Base-by-base conservation (phyloP, 495 filamentous ascomycete species). In the Elasticomyces elasticus region DNA sequence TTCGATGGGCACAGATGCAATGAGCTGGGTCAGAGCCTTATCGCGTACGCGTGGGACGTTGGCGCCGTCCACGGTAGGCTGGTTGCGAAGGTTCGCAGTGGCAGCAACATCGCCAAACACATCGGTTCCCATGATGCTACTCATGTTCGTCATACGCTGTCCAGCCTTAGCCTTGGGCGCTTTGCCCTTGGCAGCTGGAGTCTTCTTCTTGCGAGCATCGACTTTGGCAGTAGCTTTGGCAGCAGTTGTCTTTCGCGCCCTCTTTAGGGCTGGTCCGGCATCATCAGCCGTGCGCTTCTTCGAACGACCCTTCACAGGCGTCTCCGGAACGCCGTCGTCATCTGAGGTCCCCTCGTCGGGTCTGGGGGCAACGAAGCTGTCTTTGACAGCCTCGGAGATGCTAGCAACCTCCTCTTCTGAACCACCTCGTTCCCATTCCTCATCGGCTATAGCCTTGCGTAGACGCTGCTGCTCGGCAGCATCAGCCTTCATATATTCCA, bases 11-110 rank as follows among this genome's bases (percentile, higher is more conserved):
- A 70, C 50, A 24, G 57, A 60, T 1, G 66, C 65, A 44, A 70
- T 63, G 27, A 70, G 44, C 50, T 61, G 47, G 47, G 61, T 63
- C 35, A 69, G 44, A 22, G 66, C 63, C 12, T 65, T 53, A 6
- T 52, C 27, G 23, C 63, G 64, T 17, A 45, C 58, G n/a, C 26
- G 49, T 15, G 40, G 27, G n/a, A 27, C 43, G 25, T 61, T 47
- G 6, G 12, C 51, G 41, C 31, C 48, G 24, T 25, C 23, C 2
- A 62, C 60, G 17, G 58, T 52, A 4, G 60, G 66, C 22, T 56
- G 52, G 12, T 44, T 24, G 4, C 40, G 13, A 10, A 62, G 57
- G 45, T 62, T 50, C 20, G 54, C 46, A 12, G 41, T 49, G 2
- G 54, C 59, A 45, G 60, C 51, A 2, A 54, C 49, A 19, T 68